Evolutionary conservation across 1,139 yeast species (phyloP).

Genomic region (Candida freyschussii): DNA sequence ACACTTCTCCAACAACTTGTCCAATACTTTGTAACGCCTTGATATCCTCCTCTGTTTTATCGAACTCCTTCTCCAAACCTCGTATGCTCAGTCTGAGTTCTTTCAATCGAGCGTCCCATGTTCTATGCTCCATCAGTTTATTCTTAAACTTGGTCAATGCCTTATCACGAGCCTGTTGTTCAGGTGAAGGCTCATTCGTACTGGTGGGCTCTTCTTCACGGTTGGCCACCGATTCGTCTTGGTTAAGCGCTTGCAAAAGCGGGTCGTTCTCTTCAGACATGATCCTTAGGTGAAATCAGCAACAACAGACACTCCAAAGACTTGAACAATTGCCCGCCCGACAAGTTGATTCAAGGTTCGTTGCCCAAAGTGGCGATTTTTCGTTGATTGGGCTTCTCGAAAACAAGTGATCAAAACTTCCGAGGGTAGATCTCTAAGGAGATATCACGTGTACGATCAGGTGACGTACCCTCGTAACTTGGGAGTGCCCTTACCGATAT

Average conservation of each 20-base stretch:
- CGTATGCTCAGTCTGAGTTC: conserved; percentile 79
- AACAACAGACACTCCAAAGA: too few relatives aligned
- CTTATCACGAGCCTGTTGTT: conserved; percentile 70
- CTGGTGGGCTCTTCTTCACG: conserved; percentile 11
- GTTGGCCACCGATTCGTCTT: conserved; percentile 24
- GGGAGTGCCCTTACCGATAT: too few relatives aligned
- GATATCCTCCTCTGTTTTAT: conserved; percentile 93
- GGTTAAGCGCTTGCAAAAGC: conserved; percentile 62
- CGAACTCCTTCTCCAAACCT: conserved; percentile 78
- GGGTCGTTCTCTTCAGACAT: conserved; percentile 74
- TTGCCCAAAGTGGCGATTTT: too few relatives aligned
- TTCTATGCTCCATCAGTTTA: conserved; percentile 87
- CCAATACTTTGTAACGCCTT: conserved; percentile 97
- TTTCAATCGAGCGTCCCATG: conserved; percentile 90
- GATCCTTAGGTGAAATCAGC: too few relatives aligned
- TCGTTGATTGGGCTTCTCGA: too few relatives aligned
- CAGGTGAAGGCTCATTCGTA: conserved; percentile 32
- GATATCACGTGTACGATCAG: too few relatives aligned
- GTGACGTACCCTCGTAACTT: too few relatives aligned
- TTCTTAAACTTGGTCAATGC: conserved; percentile 79
- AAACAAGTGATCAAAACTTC: too few relatives aligned
- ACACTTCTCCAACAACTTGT: conserved; percentile 94
- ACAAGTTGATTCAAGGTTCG: too few relatives aligned
- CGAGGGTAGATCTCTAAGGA: too few relatives aligned
- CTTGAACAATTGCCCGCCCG: too few relatives aligned